Base-by-base conservation (phyloP, 2,329 filamentous ascomycete genomes). In the Phaeoacremonium minimum region DNA sequence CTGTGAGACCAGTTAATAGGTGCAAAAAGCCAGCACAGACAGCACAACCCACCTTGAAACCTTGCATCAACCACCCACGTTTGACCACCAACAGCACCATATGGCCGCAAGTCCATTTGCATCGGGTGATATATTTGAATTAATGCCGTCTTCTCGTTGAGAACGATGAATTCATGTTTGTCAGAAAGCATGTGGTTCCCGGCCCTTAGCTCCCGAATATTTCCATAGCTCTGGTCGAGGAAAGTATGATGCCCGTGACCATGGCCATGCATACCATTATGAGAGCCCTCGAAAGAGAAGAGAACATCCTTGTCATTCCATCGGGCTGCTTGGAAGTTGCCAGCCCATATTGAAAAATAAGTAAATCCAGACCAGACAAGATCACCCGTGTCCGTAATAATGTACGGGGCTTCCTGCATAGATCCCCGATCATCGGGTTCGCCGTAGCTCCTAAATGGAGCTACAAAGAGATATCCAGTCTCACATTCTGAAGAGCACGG, bases 291-390 rank as follows among this genome's bases (percentile, higher is more conserved):
- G 33, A 77, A 78, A 33, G 59, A 64, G 46, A 70, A 72, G 4
- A 80, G 56, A 1, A 78, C 62, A 38, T 75, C 66, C 43, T 69
- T 55, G 11, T 70, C 74, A 31, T 69, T 65, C 63, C 65, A 77
- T 6, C 60, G 58, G 0, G 57, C 66, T 2, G 61, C 61, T 42
- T 72, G 73, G 53, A 79, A 77, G 48, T 77, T 77, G 41, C 66
- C 66, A 1, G 65, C 52, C 67, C 71, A 76, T 48, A 69, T 69
- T 19, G 64, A 67, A 45, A 67, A 74, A 46, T 69, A 67, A 4
- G 63, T 65, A 36, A 73, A 73, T 3, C 75, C 71, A 1, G 73
- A 77, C 73, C 73, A 79, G 15, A 80, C 59, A 0, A 79, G 58
- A 33, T 77, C 71, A 2, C 74, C 74, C 19, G 72, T 55, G 45